Evolutionary conservation across 208 protist genomes (phyloP).

Genomic region (Novymonas esmeraldas): DNA sequence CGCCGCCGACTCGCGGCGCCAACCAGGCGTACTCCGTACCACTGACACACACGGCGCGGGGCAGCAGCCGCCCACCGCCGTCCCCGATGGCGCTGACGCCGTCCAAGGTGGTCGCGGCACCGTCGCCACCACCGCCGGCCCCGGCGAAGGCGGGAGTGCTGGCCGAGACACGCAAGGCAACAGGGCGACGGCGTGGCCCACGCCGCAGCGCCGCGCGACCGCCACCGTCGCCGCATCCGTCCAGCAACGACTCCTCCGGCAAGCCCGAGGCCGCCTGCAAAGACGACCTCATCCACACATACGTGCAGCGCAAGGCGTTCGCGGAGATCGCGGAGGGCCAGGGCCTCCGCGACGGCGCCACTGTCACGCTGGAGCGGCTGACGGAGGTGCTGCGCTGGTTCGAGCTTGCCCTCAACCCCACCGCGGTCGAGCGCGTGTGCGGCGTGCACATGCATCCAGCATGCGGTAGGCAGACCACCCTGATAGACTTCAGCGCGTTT

Average conservation of each 20-base stretch:
- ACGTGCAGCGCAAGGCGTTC: conserved; percentile 28
- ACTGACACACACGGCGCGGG: not conserved
- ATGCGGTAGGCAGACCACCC: not conserved
- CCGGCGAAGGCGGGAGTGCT: not conserved
- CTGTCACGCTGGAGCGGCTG: conserved; percentile 10
- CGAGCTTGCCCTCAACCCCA: conserved; percentile 20
- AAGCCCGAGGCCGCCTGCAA: not conserved
- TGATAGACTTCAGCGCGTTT: conserved; percentile 24
- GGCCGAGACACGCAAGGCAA: not conserved
- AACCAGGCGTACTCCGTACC: not conserved
- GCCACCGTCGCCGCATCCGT: not conserved
- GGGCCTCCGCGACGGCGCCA: not conserved
- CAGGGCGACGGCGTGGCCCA: not conserved
- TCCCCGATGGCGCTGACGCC: not conserved
- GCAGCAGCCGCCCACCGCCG: not conserved
- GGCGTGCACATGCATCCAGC: not conserved
- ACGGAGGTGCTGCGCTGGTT: conserved; percentile 20
- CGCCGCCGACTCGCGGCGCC: too few species aligned
- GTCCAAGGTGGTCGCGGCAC: not conserved
- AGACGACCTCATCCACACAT: conserved; percentile 8
- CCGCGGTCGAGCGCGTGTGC: conserved; percentile 17
- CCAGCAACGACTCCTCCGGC: conserved; percentile 1
- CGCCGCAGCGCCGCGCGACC: not conserved
- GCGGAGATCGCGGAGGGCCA: conserved; percentile 18
- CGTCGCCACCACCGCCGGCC: not conserved